These are phyloP conservation scores for Apiospora marii DNA, from an alignment of 2,329 filamentous ascomycete species.

Conservation along the genomic window DNA sequence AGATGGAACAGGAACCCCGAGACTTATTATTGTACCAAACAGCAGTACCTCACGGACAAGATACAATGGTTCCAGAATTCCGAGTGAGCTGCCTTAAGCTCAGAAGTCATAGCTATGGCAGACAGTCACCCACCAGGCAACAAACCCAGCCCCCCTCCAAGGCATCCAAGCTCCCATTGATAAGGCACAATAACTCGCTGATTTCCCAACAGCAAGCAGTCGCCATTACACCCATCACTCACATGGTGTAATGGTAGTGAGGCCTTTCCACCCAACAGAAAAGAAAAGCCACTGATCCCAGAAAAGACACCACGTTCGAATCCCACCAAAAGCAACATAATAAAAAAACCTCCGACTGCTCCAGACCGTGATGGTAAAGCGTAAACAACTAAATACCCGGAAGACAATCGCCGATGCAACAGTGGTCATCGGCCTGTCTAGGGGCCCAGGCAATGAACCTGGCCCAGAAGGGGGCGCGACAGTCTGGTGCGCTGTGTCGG, in stretches of 20 bases:
- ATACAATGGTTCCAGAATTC: not conserved
- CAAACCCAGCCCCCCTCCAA: not conserved
- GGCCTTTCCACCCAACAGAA: conserved; percentile 12
- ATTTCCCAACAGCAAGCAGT: conserved; percentile 6
- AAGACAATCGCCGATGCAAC: conserved; percentile 8
- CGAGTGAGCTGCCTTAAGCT: not conserved
- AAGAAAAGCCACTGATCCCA: conserved; percentile 16
- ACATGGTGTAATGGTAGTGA: conserved; percentile 18
- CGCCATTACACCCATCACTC: not conserved
- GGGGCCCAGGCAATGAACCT: not conserved
- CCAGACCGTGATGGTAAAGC: conserved; percentile 14
- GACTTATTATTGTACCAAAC: not conserved
- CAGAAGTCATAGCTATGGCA: not conserved
- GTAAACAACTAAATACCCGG: conserved; percentile 21
- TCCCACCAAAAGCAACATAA: not conserved
- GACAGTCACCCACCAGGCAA: not conserved
- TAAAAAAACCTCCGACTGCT: conserved; percentile 2
- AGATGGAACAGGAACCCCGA: not conserved
- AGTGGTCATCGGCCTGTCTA: conserved; percentile 20
- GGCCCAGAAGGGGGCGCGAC: conserved; percentile 16
- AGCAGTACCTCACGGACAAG: not conserved
- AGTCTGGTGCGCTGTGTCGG: conserved; percentile 19
- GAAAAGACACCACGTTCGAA: conserved; percentile 20
- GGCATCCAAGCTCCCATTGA: not conserved
- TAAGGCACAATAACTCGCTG: not conserved